These are phyloP conservation scores for Solanum medicagineum DNA, from an alignment of 257 asterid genomes.

Conservation along the genomic window DNA sequence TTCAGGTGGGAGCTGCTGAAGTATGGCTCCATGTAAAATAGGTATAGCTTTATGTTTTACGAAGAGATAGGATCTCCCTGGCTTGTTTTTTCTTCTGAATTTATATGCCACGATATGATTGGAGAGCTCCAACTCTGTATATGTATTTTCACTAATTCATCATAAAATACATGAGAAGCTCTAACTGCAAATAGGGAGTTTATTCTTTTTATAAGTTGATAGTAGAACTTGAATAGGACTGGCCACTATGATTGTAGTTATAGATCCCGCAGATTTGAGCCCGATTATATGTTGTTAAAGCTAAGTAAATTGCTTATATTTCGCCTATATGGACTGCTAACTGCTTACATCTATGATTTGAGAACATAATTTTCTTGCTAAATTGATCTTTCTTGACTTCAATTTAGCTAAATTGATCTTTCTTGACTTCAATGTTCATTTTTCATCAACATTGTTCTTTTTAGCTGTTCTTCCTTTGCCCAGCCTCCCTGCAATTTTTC, in stretches of 20 bases:
- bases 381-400: neutral
- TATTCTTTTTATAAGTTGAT: neutral
- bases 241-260: neutral
- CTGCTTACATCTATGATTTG: neutral
- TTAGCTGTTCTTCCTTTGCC: neutral
- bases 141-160: neutral
- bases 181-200: neutral
- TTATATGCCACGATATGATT: neutral
- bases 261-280: neutral
- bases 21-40: constrained; percentile 30
- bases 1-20: constrained; percentile 38
- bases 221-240: neutral
- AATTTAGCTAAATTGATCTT: neutral
- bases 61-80: neutral
- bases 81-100: neutral
- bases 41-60: neutral
- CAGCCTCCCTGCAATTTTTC: neutral
- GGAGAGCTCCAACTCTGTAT: neutral
- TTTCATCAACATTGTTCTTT: neutral
- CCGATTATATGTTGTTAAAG: neutral
- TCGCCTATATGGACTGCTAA: neutral
- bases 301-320: neutral
- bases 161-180: neutral
- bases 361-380: neutral
- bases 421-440: neutral